These are phyloP conservation scores for Chalara sp. DNA, from an alignment of 2,329 filamentous ascomycete species.

Conservation along the genomic window DNA sequence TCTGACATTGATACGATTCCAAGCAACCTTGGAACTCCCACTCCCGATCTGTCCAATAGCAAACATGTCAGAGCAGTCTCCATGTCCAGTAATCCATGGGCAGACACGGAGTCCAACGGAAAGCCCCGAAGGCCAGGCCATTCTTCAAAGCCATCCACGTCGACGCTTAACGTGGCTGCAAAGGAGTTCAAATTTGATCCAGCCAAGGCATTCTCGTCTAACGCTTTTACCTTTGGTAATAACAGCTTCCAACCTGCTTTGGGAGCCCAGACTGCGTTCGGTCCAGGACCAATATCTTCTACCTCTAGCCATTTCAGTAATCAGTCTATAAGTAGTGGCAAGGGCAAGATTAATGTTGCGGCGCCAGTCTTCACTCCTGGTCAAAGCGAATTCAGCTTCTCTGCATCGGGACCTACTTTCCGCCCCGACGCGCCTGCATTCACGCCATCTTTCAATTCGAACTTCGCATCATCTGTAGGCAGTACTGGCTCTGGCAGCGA, in stretches of 20 bases:
- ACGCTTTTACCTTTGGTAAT: slow-evolving; percentile 43
- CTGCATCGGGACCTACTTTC: slow-evolving; percentile 59
- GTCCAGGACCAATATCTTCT: slow-evolving; percentile 30
- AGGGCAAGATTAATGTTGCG: slow-evolving; percentile 57
- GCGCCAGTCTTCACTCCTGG: slow-evolving; percentile 67
- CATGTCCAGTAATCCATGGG: slow-evolving; percentile 57
- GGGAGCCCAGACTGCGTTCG: slow-evolving; percentile 14
- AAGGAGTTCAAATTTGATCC: slow-evolving; percentile 78
- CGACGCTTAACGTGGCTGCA: slow-evolving; percentile 82
- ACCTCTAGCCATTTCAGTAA: slow-evolving; percentile 20
- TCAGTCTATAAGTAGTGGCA: slow-evolving; percentile 18
- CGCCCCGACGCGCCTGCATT: slow-evolving; percentile 73
- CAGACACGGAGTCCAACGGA: slow-evolving; percentile 31
- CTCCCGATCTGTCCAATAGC: slow-evolving; percentile 42
- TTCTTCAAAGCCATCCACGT: slow-evolving; percentile 62
- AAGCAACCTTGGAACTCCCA: slow-evolving; percentile 62
- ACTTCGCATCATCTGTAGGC: slow-evolving; percentile 39
- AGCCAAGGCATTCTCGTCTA: slow-evolving; percentile 39
- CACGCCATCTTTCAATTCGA: slow-evolving; percentile 47
- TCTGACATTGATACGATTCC: slow-evolving; percentile 69
- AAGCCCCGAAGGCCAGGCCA: slow-evolving; percentile 45
- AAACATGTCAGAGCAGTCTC: slow-evolving; percentile 50
- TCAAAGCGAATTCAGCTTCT: slow-evolving; percentile 61
- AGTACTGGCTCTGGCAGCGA: slow-evolving; percentile 41
- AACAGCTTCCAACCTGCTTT: slow-evolving; percentile 39